Evolutionary conservation across 202 grass and related monocot species (phyloP), one percentile per base, ranked within the genome.

Genomic region (Brachypodium distachyon): DNA sequence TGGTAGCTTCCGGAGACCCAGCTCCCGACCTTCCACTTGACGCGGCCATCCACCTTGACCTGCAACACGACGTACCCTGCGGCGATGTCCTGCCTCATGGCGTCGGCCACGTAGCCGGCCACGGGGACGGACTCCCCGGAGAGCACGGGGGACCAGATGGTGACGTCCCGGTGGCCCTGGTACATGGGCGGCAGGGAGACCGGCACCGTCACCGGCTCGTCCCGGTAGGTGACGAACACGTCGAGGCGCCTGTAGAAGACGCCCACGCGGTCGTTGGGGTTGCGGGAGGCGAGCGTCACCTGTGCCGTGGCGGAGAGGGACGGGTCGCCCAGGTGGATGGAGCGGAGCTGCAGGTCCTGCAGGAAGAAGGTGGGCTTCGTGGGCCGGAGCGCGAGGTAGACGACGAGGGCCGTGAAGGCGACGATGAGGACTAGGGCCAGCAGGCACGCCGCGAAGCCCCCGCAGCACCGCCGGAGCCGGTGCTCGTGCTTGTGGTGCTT

Each of bases 21-120:
- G 83, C 44, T 74, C 1, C 93, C 93, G 59, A 97, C 93, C 76
- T 88, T 97, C 93, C 93, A 97, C 61, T 89, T 82, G 77, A 97
- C 59, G 23, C 85, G 80, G 7, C 87, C 93, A 23, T 93, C 85
- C 1, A 93, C 74, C 77, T 85, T 90, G 31, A 93, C 90, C 79
- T 80, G 49, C 26, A 93, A 55, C 44, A 73, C 5, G 26, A 93
- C 57, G 77, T 76, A 84, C 0, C 90, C 90, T 3, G 57, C 47
- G 12, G 53, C 47, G 67, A 85, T 14, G 84, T 93, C 90, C 67
- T 87, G 84, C 71, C 29, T 84, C 18, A 93, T 16, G 25, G 55
- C 73, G 29, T 90, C 85, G 34, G 87, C 87, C 37, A 90, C 68
- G 83, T 77, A 93, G 0, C 31, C 81, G 0, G 87, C 87, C 0